phyloP scores from a whole-genome alignment of 306 rosid species.

The Dryas alaskensis region DNA sequence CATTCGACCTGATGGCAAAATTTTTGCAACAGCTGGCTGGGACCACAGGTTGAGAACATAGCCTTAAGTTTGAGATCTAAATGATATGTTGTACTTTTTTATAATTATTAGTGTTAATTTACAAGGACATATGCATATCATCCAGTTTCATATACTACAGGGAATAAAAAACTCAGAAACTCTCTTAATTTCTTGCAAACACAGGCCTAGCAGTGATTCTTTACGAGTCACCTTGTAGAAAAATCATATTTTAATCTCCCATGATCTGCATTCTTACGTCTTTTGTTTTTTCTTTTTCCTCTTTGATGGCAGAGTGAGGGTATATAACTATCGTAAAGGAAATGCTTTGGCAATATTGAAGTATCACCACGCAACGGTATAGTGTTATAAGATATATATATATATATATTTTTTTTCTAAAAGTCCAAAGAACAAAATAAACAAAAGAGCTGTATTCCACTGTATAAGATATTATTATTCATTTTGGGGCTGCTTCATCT shows the following conservation, averaged over 20 bases:
- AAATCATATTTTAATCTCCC: not conserved
- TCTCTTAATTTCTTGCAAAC: not conserved
- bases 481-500: not conserved
- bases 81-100: not conserved
- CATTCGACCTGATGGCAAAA: constrained; percentile 74
- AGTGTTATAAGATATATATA: not conserved
- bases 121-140: not conserved
- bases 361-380: constrained; percentile 84
- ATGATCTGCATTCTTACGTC: constrained; percentile 14
- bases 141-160: not conserved
- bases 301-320: constrained; percentile 61
- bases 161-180: not conserved
- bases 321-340: constrained; percentile 79
- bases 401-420: too few species aligned
- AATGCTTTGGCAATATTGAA: constrained; percentile 77
- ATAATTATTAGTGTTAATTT: not conserved
- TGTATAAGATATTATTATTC: too few species aligned
- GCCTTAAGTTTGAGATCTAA: not conserved
- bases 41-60: constrained; percentile 71
- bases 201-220: not conserved
- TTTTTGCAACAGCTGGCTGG: constrained; percentile 95
- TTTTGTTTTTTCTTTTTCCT: constrained; percentile 12
- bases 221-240: too few species aligned
- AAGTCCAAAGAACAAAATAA: too few species aligned
- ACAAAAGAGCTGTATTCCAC: too few species aligned